phyloP scores from a whole-genome alignment of 805 yeast species.

The Hemisphaericaspora nanyangensis region DNA sequence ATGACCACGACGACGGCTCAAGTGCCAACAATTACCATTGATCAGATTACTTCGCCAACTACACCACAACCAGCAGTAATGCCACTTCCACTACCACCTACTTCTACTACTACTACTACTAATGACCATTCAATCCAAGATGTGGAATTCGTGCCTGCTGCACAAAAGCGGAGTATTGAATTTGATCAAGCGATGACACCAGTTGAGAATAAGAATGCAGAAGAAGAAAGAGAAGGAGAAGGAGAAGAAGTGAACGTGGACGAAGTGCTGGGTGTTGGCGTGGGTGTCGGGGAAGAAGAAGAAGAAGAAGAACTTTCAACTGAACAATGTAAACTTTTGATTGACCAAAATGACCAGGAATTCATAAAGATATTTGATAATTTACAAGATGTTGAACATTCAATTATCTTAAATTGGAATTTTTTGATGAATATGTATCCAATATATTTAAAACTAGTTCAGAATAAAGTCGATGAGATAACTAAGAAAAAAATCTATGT shows the following conservation, averaged over 20 bases:
- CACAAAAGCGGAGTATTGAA: background rate
- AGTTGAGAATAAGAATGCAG: background rate
- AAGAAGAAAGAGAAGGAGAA: background rate
- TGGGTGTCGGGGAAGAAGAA: slow-evolving; percentile 1
- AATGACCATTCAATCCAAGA: background rate
- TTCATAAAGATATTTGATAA: slow-evolving; percentile 7
- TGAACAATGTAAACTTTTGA: background rate
- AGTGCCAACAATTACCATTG: background rate
- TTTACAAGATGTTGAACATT: slow-evolving; percentile 14
- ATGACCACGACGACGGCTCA: background rate
- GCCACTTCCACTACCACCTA: too few relatives aligned
- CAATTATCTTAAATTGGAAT: slow-evolving; percentile 12
- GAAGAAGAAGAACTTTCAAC: slow-evolving; percentile 2
- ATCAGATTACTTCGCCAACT: background rate
- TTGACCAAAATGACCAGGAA: slow-evolving; percentile 9
- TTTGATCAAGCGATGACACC: background rate
- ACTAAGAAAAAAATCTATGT: slow-evolving; percentile 14
- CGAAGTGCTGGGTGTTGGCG: background rate
- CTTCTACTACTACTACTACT: background rate
- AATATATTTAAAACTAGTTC: slow-evolving; percentile 11
- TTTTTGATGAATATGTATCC: slow-evolving; percentile 21
- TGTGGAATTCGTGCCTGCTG: slow-evolving; percentile 3
- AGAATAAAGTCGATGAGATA: slow-evolving; percentile 14
- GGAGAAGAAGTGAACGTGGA: background rate
- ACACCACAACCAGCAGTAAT: background rate